phyloP scores from a whole-genome alignment of 768 basidiomycete genomes.

The Roridomyces roridus region DNA sequence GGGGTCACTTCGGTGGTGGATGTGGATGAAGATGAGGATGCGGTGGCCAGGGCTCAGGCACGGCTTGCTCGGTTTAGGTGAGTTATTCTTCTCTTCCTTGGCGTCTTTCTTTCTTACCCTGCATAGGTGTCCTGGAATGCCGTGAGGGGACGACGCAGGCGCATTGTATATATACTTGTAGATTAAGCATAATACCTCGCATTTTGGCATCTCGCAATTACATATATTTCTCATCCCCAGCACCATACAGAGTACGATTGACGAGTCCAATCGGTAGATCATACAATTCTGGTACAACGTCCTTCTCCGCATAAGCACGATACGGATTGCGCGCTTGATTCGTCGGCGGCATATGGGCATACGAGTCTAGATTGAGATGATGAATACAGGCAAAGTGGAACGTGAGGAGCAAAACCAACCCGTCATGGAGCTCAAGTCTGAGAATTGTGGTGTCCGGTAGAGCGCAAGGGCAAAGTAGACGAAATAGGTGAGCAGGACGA shows the following conservation, averaged over 20 bases:
- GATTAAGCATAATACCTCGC: too few relatives aligned
- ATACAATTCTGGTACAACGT: conserved; percentile 68
- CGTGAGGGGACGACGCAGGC: not conserved
- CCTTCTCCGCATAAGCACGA: conserved; percentile 48
- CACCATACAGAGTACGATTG: conserved; percentile 70
- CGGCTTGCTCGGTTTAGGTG: conserved; percentile 20
- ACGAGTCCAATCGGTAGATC: conserved; percentile 86
- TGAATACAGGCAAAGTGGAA: conserved; percentile 17
- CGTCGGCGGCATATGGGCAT: conserved; percentile 54
- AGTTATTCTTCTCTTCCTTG: not conserved
- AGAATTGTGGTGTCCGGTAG: conserved; percentile 70
- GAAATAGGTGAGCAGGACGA: conserved; percentile 77
- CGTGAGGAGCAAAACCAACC: conserved; percentile 49
- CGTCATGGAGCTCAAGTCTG: conserved; percentile 68
- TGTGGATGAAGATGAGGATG: conserved; percentile 5
- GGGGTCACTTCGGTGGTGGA: not conserved
- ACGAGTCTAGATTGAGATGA: conserved; percentile 53
- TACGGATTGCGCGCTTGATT: conserved; percentile 51
- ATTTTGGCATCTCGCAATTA: too few relatives aligned
- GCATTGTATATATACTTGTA: conserved; percentile 15
- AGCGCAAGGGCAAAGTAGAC: conserved; percentile 80
- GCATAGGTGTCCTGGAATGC: conserved; percentile 9
- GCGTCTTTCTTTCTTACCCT: not conserved
- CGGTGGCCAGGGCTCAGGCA: conserved; percentile 5
- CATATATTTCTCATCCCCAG: too few relatives aligned